Evolutionary conservation across 805 yeast species (phyloP), one percentile per base, ranked within the genome.

Genomic region (Saturnispora halmiae): DNA sequence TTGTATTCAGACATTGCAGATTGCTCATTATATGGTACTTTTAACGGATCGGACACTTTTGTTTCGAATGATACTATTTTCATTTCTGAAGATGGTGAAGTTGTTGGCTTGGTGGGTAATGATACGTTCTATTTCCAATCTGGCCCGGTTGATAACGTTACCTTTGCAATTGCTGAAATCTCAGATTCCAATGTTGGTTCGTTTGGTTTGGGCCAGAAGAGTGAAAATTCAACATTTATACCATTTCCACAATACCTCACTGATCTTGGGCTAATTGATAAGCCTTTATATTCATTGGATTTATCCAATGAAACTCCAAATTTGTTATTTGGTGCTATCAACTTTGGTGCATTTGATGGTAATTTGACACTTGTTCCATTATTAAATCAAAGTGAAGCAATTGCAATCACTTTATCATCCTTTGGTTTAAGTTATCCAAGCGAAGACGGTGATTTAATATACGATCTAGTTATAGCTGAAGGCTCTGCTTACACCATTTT

Each of bases 241-340:
- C 46, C 50, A 9, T 47, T 44, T 18, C 42, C 51, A 13, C 13
- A 40, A 1, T 14, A 36, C 16, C 32, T 48, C 10, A 43, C 35
- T 8, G 29, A 38, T n/a, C 39, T 38, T 32, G 49, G 45, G 14
- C 21, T 38, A 11, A 45, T 48, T 31, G 35, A 19, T 6, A 46
- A 43, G 22, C 34, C 47, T 10, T 18, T 47, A 6, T 48, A 48
- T 21, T 37, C 47, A 2, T 39, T 48, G 8, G n/a, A 32, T n/a
- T 14, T 47, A 6, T 31, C 37, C 9, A 25, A 18, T 4, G 11
- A 19, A 13, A 10, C 18, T 18, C 33, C 42, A 13, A 9, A 19
- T 14, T 22, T 47, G n/a, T 15, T 45, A 9, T 45, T 48, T 25
- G 51, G 51, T 34, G 51, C 47, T 7, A 25, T 47, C 22, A 45